phyloP scores from a whole-genome alignment of 176 grass and related monocot genomes.

The Aegilops longissima region DNA sequence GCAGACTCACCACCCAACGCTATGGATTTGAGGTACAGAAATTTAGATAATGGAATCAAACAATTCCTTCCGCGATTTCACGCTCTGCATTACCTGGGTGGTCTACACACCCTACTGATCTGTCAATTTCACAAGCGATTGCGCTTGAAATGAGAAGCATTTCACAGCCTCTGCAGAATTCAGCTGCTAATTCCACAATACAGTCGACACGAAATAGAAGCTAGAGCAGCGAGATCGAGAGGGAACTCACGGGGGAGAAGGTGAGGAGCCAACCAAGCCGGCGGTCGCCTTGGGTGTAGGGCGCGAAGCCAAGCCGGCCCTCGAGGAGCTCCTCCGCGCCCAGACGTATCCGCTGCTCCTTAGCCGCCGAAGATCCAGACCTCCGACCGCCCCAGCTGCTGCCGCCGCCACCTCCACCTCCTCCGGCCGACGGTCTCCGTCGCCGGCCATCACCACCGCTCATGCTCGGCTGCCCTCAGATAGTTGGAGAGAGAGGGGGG shows the following conservation, averaged over 20 bases:
- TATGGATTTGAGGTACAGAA: background rate
- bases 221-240: background rate
- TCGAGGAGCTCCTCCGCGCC: constrained; percentile 87
- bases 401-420: constrained; percentile 7
- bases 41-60: background rate
- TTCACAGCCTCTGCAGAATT: background rate
- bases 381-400: constrained; percentile 38
- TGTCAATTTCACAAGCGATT: constrained; percentile 7
- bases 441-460: constrained; percentile 22
- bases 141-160: constrained; percentile 5
- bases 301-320: constrained; percentile 75
- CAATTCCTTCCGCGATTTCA: background rate
- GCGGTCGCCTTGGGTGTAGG: constrained; percentile 68
- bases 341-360: constrained; percentile 69
- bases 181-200: background rate
- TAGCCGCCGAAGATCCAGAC: constrained; percentile 29
- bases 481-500: background rate
- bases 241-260: constrained; percentile 64
- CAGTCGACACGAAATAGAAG: background rate
- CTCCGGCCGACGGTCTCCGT: constrained; percentile 20
- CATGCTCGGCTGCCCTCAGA: constrained; percentile 14
- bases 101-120: constrained; percentile 12
- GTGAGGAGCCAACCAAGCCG: constrained; percentile 94
- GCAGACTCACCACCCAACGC: background rate
- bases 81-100: background rate